Percentiles rank a stretch among this genome's conserved stretches.
phyloP scores from a whole-genome alignment of 1,139 yeast genomes.

The Pichia sp. region DNA sequence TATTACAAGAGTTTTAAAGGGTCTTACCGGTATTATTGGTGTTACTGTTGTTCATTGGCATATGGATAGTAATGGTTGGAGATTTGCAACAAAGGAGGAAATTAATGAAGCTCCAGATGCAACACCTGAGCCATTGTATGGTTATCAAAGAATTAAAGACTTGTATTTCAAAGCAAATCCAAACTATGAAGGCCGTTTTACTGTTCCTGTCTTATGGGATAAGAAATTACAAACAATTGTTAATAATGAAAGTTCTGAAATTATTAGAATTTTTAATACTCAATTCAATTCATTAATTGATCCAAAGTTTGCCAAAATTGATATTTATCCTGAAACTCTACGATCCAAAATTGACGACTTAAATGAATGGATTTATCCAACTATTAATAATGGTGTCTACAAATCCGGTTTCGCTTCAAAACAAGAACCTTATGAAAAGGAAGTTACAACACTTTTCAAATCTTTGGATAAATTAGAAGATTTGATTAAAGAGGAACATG shows the following conservation, averaged over 20 bases:
- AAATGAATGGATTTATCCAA: slow-evolving; percentile 80
- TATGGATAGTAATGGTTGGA: slow-evolving; percentile 83
- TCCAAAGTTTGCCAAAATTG: slow-evolving; percentile 40
- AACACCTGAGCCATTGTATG: slow-evolving; percentile 62
- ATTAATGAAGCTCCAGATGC: slow-evolving; percentile 36
- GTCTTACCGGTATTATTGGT: slow-evolving; percentile 56
- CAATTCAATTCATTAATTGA: slow-evolving; percentile 57
- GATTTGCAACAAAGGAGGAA: slow-evolving; percentile 47
- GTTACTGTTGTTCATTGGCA: slow-evolving; percentile 85
- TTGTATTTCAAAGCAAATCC: slow-evolving; percentile 72
- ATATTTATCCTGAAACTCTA: slow-evolving; percentile 56
- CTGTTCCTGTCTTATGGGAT: slow-evolving; percentile 94
- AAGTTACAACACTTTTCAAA: slow-evolving; percentile 59
- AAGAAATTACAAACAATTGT: slow-evolving; percentile 75
- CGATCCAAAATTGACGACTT: slow-evolving; percentile 61
- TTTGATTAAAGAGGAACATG: slow-evolving; percentile 45
- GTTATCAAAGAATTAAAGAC: slow-evolving; percentile 56
- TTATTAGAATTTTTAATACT: slow-evolving; percentile 73
- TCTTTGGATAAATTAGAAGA: slow-evolving; percentile 72
- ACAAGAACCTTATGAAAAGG: slow-evolving; percentile 75
- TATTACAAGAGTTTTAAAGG: slow-evolving; percentile 72
- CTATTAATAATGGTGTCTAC: slow-evolving; percentile 90
- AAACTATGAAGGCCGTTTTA: slow-evolving; percentile 70
- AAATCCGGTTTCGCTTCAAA: slow-evolving; percentile 85
- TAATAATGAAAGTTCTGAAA: slow-evolving; percentile 84